A percentile compares a stretch with the other conserved stretches of the same genome.
Conservation (phyloP, 2,329 filamentous ascomycete genomes). For the Fusarium nygamai region DNA sequence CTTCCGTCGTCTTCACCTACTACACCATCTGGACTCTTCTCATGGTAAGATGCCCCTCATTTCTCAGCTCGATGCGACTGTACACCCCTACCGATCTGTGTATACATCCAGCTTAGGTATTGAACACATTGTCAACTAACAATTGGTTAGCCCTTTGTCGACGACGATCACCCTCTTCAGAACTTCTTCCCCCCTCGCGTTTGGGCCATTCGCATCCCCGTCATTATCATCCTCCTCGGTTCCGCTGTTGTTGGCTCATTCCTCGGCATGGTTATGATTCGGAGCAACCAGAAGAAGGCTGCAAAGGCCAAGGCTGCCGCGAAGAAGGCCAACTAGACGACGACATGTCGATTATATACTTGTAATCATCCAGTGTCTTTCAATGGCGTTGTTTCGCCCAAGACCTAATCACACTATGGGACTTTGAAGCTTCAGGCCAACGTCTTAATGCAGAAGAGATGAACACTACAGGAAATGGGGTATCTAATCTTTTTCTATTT, state of each 20-base stretch:
- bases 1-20: slow-evolving; percentile 76
- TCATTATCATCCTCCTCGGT: slow-evolving; percentile 92
- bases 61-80: slow-evolving; percentile 1
- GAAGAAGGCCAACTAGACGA: slow-evolving; percentile 83
- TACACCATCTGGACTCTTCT: slow-evolving; percentile 98
- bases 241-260: slow-evolving; percentile 96
- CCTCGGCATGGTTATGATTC: slow-evolving; percentile 97
- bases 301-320: slow-evolving; percentile 86
- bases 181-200: slow-evolving; percentile 95
- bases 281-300: slow-evolving; percentile 97
- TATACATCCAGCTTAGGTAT: neutral
- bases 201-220: slow-evolving; percentile 98
- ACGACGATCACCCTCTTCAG: slow-evolving; percentile 91
- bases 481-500: slow-evolving; percentile 51
- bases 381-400: slow-evolving; percentile 14
- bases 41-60: slow-evolving; percentile 72
- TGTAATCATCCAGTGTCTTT: slow-evolving; percentile 35
- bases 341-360: slow-evolving; percentile 27
- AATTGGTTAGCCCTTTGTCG: slow-evolving; percentile 85
- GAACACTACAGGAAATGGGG: slow-evolving; percentile 41
- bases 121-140: slow-evolving; percentile 19
- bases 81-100: neutral
- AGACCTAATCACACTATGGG: slow-evolving; percentile 31
- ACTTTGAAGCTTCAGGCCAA: neutral
- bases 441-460: slow-evolving; percentile 15